phyloP scores from a whole-genome alignment of 257 asterid species.

The Vinca minor region DNA sequence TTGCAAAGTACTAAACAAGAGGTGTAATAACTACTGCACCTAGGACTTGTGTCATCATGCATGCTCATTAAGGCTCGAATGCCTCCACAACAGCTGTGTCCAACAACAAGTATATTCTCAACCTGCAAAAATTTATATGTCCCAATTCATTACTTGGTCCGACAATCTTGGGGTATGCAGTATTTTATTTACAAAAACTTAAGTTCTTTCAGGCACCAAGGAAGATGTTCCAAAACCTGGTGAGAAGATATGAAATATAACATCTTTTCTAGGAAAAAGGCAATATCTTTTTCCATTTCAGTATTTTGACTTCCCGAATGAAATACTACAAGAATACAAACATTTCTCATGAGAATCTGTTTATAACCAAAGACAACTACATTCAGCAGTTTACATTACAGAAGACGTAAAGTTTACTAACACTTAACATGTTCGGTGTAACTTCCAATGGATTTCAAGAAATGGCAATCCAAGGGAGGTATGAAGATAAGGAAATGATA shows the following conservation, averaged over 20 bases:
- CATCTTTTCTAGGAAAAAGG: not conserved
- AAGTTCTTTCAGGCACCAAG: not conserved
- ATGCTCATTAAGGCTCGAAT: conserved; percentile 89
- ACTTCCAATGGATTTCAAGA: not conserved
- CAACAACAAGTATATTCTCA: conserved; percentile 68
- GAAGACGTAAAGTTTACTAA: not conserved
- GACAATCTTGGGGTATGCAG: not conserved
- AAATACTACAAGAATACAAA: not conserved
- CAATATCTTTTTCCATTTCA: not conserved
- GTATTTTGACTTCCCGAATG: no score
- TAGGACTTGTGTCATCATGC: conserved; percentile 52
- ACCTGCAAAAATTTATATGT: conserved; percentile 43
- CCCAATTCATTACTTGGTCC: not conserved
- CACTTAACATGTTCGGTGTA: not conserved
- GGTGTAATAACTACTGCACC: conserved; percentile 28
- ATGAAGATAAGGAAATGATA: not conserved
- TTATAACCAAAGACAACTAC: not conserved
- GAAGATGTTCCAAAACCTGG: not conserved
- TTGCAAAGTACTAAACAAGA: not conserved
- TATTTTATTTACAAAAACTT: not conserved
- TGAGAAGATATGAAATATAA: conserved; percentile 1
- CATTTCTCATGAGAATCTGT: not conserved
- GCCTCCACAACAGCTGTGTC: conserved; percentile 98
- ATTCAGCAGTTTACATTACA: not conserved
- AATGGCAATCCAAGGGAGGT: not conserved